Base-by-base conservation (phyloP, 441 rosid species). In the Populus hybrid region DNA sequence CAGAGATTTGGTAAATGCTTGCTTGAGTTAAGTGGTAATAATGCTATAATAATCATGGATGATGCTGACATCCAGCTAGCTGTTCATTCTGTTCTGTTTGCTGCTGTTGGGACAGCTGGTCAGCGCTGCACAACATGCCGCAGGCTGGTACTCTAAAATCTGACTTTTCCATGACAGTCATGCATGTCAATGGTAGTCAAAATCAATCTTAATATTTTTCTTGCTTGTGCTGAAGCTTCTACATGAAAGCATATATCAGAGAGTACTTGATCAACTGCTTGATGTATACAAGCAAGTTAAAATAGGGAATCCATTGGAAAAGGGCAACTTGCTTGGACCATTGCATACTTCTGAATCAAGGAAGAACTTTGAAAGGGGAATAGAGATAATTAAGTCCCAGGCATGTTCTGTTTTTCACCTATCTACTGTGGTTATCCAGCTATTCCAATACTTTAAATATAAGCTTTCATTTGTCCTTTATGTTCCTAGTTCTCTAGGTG, bases 71-170 rank as follows among this genome's bases (percentile, higher is more conserved):
- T 92, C 74, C 86, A 83, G 83, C 85, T 96, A 82, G 98, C 99
- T 71, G 92, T 87, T 74, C 94, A 96, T 35, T 92, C 99, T 45
- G 90, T 93, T 81, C 79, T 94, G 67, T 94, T 94, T 83, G 99
- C 98, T 74, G 96, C 99, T 50, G 99, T 94, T 74, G 99, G 99
- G 76, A 96, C 98, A 7, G 98, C 98, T 84, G 98, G 98, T 67
- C 99, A 94, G 78, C 93, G 99, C 78, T 94, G 98, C 90, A 94
- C 99, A 78, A 93, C 99, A 71, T 94, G 98, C 79, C 99, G 98
- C 81, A 88, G 99, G 81, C 99, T 96, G 98, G 98, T 96, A 93
- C 28, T 66, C 24, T 1, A 56, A 77, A 21, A 64, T 20, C 40
- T 23, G 63, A 67, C 79, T 76, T 83, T 81, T 78, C 63, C 69